Percentiles rank a stretch among this genome's conserved stretches.
Conservation (phyloP, 2,329 filamentous ascomycete species). For the Lachnellula cervina region DNA sequence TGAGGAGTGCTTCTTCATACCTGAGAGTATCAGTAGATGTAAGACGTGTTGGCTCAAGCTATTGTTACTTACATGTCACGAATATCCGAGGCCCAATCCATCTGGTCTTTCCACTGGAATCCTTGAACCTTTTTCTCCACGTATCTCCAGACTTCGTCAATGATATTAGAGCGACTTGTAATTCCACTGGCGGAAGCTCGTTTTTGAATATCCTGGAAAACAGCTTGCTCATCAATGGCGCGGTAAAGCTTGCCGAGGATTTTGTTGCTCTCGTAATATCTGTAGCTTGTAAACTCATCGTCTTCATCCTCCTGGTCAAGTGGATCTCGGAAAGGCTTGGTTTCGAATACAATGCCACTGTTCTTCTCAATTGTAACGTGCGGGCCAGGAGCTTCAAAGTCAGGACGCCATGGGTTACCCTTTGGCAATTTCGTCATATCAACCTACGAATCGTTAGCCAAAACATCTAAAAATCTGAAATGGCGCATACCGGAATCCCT, state of each 20-base stretch:
- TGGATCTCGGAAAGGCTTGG: neutral
- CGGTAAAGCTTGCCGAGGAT: slow-evolving; percentile 67
- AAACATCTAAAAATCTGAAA: slow-evolving; percentile 5
- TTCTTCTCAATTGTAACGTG: slow-evolving; percentile 38
- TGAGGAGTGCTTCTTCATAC: slow-evolving; percentile 48
- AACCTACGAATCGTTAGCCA: slow-evolving; percentile 16
- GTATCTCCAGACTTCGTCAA: slow-evolving; percentile 36
- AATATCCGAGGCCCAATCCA: slow-evolving; percentile 36
- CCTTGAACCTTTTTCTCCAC: slow-evolving; percentile 31
- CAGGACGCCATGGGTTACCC: slow-evolving; percentile 36
- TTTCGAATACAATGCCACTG: slow-evolving; percentile 21
- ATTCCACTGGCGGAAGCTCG: slow-evolving; percentile 1
- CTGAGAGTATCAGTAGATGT: slow-evolving; percentile 24
- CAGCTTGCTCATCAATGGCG: slow-evolving; percentile 64
- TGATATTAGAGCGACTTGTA: slow-evolving; percentile 16
- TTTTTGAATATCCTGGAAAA: slow-evolving; percentile 40
- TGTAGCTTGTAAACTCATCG: slow-evolving; percentile 42
- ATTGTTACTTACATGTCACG: slow-evolving; percentile 39
- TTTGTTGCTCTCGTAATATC: slow-evolving; percentile 64
- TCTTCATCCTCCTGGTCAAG: slow-evolving; percentile 42
- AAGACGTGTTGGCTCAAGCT: neutral
- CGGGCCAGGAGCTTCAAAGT: slow-evolving; percentile 49
- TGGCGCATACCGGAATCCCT: slow-evolving; percentile 48
- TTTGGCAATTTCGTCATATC: slow-evolving; percentile 21
- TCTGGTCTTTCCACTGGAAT: slow-evolving; percentile 37